Base-by-base conservation (phyloP, 1,139 yeast genomes). In the Protomyces lactucae-debilis region DNA sequence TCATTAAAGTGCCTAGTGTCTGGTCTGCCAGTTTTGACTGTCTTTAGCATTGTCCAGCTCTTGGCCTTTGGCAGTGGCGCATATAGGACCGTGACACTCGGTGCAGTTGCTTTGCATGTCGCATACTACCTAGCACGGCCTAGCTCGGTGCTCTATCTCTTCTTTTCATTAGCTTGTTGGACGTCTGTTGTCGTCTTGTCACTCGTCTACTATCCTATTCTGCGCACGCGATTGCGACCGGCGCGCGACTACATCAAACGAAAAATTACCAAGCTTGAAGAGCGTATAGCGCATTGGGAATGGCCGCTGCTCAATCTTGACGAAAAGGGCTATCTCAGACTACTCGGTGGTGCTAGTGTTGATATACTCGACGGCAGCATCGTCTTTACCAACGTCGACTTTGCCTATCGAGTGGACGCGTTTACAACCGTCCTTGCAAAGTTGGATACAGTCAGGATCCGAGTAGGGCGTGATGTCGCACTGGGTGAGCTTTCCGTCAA, bases 291-390 rank as follows among this genome's bases (percentile, higher is more conserved):
- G 18, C 25, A 43, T 9, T 40, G 32, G 18, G 23, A 32, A 14
- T 59, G 63, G 63, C 63, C 63, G 14, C 53, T 43, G 6, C 57
- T 59, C 35, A 55, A 59, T 28, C 18, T 59, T 35, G 57, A 59
- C 23, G 63, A 55, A 6, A 16, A 35, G 14, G 63, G 63, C 16
- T 39, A 52, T 14, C 45, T 59, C 40, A 57, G 57, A 23, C 40
- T 52, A 12, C 40, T 52, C 3, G 63, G 63, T 40, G 43, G 52
- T 9, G 48, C 21, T 8, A 52, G 57, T 6, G 28, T 59, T 12
- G 63, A 59, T 25, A 14, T 59, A 14, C 40, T 40, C 5, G 40
- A 59, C 32, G 43, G 53, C 57, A 52, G 39, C 21, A 40, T 59
- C 53, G 40, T 12, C 32, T 28, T 59, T 10, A 40, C 57, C 2